Conservation (phyloP, 2,329 filamentous ascomycete genomes). For the Colletotrichum caudatum region DNA sequence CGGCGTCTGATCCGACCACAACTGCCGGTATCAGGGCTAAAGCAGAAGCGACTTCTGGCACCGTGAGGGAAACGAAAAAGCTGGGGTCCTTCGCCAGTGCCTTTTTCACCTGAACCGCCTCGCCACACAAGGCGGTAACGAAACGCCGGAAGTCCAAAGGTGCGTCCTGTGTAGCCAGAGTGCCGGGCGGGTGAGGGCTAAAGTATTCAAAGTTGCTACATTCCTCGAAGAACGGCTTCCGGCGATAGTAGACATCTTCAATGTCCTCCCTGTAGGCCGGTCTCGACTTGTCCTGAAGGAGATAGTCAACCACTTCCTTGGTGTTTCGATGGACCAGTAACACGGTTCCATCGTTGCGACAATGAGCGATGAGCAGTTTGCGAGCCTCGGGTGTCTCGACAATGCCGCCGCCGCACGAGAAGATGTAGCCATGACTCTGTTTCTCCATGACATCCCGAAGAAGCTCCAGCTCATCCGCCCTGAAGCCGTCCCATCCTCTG, state of each 20-base stretch:
- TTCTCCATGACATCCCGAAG: slow-evolving; percentile 80
- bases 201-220: slow-evolving; percentile 97
- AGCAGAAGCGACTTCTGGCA: slow-evolving; percentile 77
- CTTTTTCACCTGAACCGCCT: slow-evolving; percentile 29
- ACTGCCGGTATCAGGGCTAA: slow-evolving; percentile 76
- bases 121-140: slow-evolving; percentile 59
- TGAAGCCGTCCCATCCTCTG: slow-evolving; percentile 88
- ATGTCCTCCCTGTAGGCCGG: slow-evolving; percentile 95
- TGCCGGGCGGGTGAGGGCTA: slow-evolving; percentile 70
- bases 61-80: slow-evolving; percentile 93
- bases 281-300: slow-evolving; percentile 88
- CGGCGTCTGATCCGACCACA: slow-evolving; percentile 88
- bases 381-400: slow-evolving; percentile 88
- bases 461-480: slow-evolving; percentile 80
- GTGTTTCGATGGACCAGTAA: slow-evolving; percentile 90
- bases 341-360: slow-evolving; percentile 83
- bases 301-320: slow-evolving; percentile 87
- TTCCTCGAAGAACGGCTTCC: slow-evolving; percentile 89
- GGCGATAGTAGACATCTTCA: slow-evolving; percentile 87
- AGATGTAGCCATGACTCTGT: slow-evolving; percentile 80
- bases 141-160: slow-evolving; percentile 77
- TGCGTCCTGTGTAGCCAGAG: slow-evolving; percentile 27
- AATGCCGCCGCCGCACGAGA: slow-evolving; percentile 94
- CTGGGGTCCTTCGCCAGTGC: slow-evolving; percentile 71
- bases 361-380: slow-evolving; percentile 78